Evolutionary conservation across 2,329 filamentous ascomycete genomes (phyloP), one percentile per base, ranked within the genome.

Genomic region (Alternaria atra): DNA sequence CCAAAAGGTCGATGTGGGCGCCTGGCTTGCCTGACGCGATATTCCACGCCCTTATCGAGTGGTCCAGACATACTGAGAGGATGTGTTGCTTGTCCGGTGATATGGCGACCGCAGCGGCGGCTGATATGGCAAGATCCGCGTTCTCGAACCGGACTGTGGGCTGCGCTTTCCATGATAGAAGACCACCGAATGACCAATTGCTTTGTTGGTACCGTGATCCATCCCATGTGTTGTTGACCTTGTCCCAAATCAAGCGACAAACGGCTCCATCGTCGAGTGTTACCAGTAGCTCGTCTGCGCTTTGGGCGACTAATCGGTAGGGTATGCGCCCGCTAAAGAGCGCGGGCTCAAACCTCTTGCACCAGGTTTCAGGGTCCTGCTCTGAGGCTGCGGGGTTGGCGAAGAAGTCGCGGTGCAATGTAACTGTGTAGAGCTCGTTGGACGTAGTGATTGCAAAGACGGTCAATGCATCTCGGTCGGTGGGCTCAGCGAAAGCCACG

Each of bases 11-110:
- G 68, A 88, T 89, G 6, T 90, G 89, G 57, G 89, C 88, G 5
- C 92, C 87, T 55, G 96, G 86, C 74, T 90, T 91, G 47, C 94
- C 94, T 39, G 87, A 91, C n/a, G 87, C 83, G 32, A 94, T 84
- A 73, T 97, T 95, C 94, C 95, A 98, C 39, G 95, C 89, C 72
- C 93, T 90, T 74, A 99, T 82, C 10, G 89, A 90, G 75, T 99
- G 94, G 70, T 99, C 94, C 61, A 99, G 83, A 65, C 91, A 95
- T 50, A 97, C 88, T 0, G 94, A 94, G 70, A 97, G 92, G 9
- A 89, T 80, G 68, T 76, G 87, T 78, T 65, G 87, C 17, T 73
- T 75, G 58, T 84, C 82, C 4, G 81, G 81, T 39, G 82, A 84
- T 34, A 80, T 60, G 1, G 75, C 77, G 39, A 84, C 85, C 5